Conservation (phyloP, 140 eudicot species). For the Erigeron philadelphicus region DNA sequence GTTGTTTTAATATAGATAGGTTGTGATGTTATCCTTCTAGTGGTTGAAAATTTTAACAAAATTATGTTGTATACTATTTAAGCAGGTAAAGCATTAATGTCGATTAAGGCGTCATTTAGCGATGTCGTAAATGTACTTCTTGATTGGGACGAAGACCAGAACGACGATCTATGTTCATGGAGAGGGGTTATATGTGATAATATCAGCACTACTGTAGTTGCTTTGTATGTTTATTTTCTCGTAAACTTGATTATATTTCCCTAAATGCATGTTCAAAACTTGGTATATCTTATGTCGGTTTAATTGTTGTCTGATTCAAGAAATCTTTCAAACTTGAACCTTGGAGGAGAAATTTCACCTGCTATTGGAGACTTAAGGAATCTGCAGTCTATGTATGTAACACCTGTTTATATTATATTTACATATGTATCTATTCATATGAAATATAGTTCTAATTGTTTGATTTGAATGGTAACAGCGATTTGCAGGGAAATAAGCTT, state of each 20-base stretch:
- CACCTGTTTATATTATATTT: too few species aligned
- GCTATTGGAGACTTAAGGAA: constrained; percentile 66
- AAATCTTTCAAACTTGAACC: constrained; percentile 70
- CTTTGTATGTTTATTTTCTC: constrained; percentile 44
- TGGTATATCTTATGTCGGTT: not conserved
- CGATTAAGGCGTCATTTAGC: constrained; percentile 72
- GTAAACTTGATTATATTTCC: not conserved
- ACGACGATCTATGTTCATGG: constrained; percentile 78
- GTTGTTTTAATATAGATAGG: too few species aligned
- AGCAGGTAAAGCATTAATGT: constrained; percentile 69
- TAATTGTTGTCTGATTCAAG: constrained; percentile 27
- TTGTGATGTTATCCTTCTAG: not conserved
- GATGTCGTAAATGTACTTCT: constrained; percentile 60
- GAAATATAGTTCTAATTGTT: constrained; percentile 6
- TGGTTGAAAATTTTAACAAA: not conserved
- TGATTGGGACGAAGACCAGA: constrained; percentile 76
- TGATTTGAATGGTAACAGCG: constrained; percentile 42
- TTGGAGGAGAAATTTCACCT: constrained; percentile 79
- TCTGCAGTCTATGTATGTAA: constrained; percentile 53
- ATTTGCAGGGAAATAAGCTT: constrained; percentile 69
- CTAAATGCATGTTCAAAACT: not conserved
- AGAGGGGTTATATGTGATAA: constrained; percentile 69
- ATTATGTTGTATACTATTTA: not conserved
- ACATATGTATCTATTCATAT: too few species aligned
- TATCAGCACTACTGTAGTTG: constrained; percentile 54